phyloP scores from a whole-genome alignment of 129 eudicot species.

The Flaveria linearis region DNA sequence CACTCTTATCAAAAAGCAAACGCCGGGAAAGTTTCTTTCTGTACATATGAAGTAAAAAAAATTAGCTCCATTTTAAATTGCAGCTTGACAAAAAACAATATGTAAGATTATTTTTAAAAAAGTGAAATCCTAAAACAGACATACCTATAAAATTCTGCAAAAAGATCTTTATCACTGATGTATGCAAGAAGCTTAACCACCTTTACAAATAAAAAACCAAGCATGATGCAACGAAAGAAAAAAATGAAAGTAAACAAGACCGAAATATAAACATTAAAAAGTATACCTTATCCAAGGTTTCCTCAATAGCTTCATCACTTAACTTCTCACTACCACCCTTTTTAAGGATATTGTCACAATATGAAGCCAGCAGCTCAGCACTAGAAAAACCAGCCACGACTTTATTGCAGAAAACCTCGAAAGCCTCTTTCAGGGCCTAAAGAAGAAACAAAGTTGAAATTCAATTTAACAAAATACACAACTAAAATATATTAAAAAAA shows the following conservation, averaged over 20 bases:
- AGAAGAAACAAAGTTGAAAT: background rate
- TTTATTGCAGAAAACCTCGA: slow-evolving; percentile 76
- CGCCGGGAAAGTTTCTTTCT: slow-evolving; percentile 90
- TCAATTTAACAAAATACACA: background rate
- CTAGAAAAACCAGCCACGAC: slow-evolving; percentile 60
- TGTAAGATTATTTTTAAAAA: background rate
- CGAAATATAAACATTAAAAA: background rate
- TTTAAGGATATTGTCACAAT: slow-evolving; percentile 72
- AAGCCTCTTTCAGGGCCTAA: slow-evolving; percentile 75
- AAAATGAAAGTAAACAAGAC: background rate
- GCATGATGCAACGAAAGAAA: background rate
- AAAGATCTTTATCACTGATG: slow-evolving; percentile 84
- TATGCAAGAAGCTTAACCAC: slow-evolving; percentile 79
- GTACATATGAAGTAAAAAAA: background rate
- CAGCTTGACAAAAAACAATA: background rate
- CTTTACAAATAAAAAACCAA: slow-evolving; percentile 33
- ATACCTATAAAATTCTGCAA: slow-evolving; percentile 82
- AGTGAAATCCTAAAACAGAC: background rate
- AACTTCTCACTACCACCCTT: slow-evolving; percentile 75
- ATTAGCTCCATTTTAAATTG: background rate
- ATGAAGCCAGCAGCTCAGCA: slow-evolving; percentile 71
- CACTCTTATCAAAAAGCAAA: slow-evolving; percentile 81
- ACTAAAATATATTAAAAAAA: background rate
- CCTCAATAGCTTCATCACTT: slow-evolving; percentile 88
- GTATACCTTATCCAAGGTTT: slow-evolving; percentile 77